Conservation (phyloP, 2,329 filamentous ascomycete species). For the Orbilia brochopaga region DNA sequence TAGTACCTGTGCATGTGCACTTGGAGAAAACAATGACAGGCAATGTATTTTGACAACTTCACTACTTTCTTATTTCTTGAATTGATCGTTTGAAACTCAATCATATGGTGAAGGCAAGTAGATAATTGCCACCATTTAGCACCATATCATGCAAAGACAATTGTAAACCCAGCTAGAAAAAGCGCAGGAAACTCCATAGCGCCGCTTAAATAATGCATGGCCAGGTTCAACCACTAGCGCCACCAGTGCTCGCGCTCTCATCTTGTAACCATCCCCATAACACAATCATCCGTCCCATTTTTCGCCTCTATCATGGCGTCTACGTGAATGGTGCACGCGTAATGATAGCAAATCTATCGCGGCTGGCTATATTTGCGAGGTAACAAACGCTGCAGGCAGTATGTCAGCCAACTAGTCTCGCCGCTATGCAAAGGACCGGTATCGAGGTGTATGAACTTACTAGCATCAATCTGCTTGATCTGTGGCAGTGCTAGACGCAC, state of each 20-base stretch:
- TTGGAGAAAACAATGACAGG: no score
- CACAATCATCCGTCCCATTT: not conserved
- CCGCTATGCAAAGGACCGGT: not conserved
- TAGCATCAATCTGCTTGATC: slow-evolving; percentile 92
- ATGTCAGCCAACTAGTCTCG: not conserved
- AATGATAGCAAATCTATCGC: not conserved
- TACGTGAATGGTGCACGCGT: not conserved
- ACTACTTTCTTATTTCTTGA: no score
- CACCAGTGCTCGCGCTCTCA: not conserved
- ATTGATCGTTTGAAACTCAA: no score
- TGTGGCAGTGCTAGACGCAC: slow-evolving; percentile 84
- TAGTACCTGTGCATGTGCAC: no score
- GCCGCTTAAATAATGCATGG: slow-evolving; percentile 3
- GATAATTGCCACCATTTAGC: no score
- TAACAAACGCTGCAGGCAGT: slow-evolving; percentile 1
- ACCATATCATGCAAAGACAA: no score
- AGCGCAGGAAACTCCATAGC: slow-evolving; percentile 1
- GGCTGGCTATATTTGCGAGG: not conserved
- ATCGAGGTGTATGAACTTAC: slow-evolving; percentile 67
- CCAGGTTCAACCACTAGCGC: not conserved
- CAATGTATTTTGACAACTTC: no score
- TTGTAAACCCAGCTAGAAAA: no score
- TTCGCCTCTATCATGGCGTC: not conserved
- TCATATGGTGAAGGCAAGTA: no score
- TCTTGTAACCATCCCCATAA: not conserved